These are phyloP conservation scores for Phaeotremella fagi DNA, from an alignment of 768 basidiomycete genomes.

Conservation along the genomic window DNA sequence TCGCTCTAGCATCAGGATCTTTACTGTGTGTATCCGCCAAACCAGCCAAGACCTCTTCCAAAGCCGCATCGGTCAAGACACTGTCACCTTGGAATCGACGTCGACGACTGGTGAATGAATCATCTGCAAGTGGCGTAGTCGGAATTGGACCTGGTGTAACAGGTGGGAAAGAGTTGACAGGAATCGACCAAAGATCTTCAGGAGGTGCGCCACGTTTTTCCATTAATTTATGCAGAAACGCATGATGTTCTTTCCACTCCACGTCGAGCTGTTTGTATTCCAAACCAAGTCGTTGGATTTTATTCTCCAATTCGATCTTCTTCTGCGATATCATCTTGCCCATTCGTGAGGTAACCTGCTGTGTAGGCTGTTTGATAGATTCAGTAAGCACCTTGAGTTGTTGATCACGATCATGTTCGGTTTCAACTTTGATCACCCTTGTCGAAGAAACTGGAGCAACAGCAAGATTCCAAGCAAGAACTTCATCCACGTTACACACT, in stretches of 20 bases:
- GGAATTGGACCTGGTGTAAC: slow-evolving; percentile 27
- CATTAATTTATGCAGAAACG: slow-evolving; percentile 26
- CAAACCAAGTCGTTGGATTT: slow-evolving; percentile 10
- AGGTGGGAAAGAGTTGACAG: slow-evolving; percentile 24
- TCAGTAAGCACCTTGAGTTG: slow-evolving; percentile 4
- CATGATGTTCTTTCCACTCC: slow-evolving; percentile 35
- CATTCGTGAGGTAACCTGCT: neutral
- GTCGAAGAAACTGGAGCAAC: slow-evolving; percentile 13
- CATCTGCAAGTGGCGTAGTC: slow-evolving; percentile 23
- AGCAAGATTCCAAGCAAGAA: slow-evolving; percentile 28
- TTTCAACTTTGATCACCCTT: slow-evolving; percentile 4
- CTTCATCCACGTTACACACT: slow-evolving; percentile 6
- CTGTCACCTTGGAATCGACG: slow-evolving; percentile 60
- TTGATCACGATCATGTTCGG: neutral
- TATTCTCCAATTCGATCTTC: slow-evolving; percentile 2
- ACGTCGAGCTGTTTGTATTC: slow-evolving; percentile 31
- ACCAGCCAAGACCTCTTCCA: slow-evolving; percentile 95
- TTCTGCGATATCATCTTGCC: no score
- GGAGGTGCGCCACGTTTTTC: slow-evolving; percentile 35
- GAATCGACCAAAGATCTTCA: slow-evolving; percentile 27
- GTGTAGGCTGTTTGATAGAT: slow-evolving; percentile 7
- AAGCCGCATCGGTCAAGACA: slow-evolving; percentile 89
- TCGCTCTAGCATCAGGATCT: slow-evolving; percentile 81
- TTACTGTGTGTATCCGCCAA: slow-evolving; percentile 85
- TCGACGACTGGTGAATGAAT: slow-evolving; percentile 29